A percentile compares a stretch with the other conserved stretches of the same genome.
Evolutionary conservation across 192 early-diverging fungal genomes (phyloP).

Genomic region (Entomortierella beljakovae): DNA sequence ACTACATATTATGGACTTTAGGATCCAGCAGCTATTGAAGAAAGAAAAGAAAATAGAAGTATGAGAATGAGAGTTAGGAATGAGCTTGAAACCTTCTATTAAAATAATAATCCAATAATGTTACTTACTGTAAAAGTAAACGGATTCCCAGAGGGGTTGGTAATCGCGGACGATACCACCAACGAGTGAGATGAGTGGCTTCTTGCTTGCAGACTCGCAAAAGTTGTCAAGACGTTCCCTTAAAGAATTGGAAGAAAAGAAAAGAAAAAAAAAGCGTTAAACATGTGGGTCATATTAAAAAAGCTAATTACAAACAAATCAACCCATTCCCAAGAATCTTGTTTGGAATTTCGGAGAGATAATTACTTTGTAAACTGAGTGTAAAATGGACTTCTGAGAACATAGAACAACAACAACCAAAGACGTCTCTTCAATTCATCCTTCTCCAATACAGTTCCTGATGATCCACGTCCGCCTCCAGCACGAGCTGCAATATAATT

Average conservation of each 20-base stretch:
- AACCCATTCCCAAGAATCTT: too few relatives aligned
- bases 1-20: not conserved
- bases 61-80: not conserved
- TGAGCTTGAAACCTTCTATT: not conserved
- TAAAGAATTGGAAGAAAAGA: constrained; percentile 1
- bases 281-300: not conserved
- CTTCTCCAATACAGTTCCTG: constrained; percentile 76
- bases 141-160: constrained; percentile 88
- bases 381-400: constrained; percentile 90
- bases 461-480: constrained; percentile 38
- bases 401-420: constrained; percentile 82
- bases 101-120: not conserved
- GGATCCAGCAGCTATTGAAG: constrained; percentile 22
- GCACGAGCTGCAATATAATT: constrained; percentile 28
- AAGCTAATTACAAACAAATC: not conserved
- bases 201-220: constrained; percentile 73
- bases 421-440: constrained; percentile 80
- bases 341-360: too few relatives aligned
- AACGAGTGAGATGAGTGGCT: constrained; percentile 82
- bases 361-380: constrained; percentile 77
- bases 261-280: constrained; percentile 5
- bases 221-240: constrained; percentile 72
- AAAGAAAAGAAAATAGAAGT: not conserved
- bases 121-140: constrained; percentile 85
- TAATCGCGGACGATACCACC: constrained; percentile 87